Evolutionary conservation across 1,284 basidiomycete species (phyloP), one percentile per base, ranked within the genome.

Genomic region (Mycosarcoma maydis): DNA sequence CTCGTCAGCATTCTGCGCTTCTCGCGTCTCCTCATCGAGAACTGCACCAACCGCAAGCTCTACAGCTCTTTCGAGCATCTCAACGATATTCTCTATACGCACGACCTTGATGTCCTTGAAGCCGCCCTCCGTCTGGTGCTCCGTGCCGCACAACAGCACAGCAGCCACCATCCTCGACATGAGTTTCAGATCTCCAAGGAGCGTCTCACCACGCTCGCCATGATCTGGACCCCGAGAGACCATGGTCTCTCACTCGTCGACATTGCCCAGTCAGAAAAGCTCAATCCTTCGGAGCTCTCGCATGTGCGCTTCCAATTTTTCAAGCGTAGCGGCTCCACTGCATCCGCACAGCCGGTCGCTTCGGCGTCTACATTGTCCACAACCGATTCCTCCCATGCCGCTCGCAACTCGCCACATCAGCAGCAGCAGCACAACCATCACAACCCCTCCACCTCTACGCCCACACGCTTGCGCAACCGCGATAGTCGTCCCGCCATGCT

Each of bases 11-110:
- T 98, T 66, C 86, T 99, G 57, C 86, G 89, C 72, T 95, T 98
- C 74, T 89, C 93, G 83, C 87, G 92, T 51, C 84, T 98, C 40
- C 85, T 99, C 47, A 85, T 99, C 77, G 96, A 98, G 84, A 98
- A 98, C 83, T 96, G 94, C 58, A 98, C 95, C 42, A 98, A 96
- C 81, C 87, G 96, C 79, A 98, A 98, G 85, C 90, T 94, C 59
- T 99, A 92, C 84, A 90, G 88, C 62, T 97, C 94, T 3, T 98
- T 97, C 82, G 96, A 99, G 93, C 90, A 93, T 67, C 85, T 98
- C 73, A 92, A 93, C 82, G 90, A 90, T 77, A 85, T 99, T 22
- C 86, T 98, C 54, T 89, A 89, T 76, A 92, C 92, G 1, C 90
- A 89, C 37, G 94, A 98, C 83, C 85, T 95, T 51, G 92, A 96